These are phyloP conservation scores for Rubus parviflorus DNA, from an alignment of 306 rosid genomes.

Conservation along the genomic window DNA sequence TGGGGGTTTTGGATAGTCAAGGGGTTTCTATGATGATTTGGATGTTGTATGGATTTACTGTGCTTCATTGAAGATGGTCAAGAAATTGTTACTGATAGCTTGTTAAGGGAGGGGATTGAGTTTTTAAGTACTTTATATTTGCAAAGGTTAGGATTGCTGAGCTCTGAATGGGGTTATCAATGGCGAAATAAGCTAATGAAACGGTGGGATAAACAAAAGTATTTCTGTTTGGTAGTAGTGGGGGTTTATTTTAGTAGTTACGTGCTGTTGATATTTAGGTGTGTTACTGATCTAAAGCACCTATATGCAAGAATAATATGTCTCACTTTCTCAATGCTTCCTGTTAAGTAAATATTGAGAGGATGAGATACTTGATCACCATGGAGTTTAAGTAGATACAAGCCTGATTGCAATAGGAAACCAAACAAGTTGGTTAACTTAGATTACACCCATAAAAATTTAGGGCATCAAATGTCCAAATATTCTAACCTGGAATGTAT, in stretches of 20 bases:
- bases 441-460: background rate
- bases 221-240: background rate
- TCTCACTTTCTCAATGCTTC: no score
- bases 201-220: no score
- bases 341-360: no score
- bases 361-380: no score
- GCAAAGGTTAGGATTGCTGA: background rate
- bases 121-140: background rate
- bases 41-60: background rate
- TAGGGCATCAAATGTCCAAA: background rate
- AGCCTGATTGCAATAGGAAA: background rate
- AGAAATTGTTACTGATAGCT: background rate
- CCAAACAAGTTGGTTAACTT: background rate
- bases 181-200: constrained; percentile 4
- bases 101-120: background rate
- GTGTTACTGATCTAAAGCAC: background rate
- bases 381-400: background rate
- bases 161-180: background rate
- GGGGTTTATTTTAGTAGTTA: background rate
- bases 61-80: background rate
- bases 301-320: background rate
- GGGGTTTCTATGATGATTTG: background rate
- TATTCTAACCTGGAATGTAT: background rate
- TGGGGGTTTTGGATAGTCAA: no score
- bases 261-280: background rate